Evolutionary conservation across 1,284 basidiomycete species (phyloP).

Genomic region (Rhodotorula sp.): DNA sequence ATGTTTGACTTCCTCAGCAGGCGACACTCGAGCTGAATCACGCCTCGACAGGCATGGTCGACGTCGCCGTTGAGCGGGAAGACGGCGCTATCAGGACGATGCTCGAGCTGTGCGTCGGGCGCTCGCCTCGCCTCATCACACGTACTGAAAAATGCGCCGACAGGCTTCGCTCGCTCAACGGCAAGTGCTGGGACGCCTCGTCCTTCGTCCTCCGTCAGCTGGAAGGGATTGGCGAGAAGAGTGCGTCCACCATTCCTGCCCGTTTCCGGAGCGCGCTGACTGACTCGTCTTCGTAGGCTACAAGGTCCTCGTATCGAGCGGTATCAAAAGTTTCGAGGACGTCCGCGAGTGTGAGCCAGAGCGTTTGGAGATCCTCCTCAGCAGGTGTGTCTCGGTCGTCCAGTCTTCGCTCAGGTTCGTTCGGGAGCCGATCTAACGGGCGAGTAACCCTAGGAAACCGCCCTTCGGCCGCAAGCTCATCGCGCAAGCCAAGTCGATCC

Average conservation of each 20-base stretch:
- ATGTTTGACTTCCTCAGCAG: background rate
- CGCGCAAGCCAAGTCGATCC: slow-evolving; percentile 32
- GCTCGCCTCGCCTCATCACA: background rate
- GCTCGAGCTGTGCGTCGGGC: slow-evolving; percentile 41
- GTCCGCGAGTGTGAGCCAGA: slow-evolving; percentile 19
- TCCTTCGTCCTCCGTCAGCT: slow-evolving; percentile 48
- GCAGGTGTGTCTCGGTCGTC: slow-evolving; percentile 14
- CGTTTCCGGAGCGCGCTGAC: background rate
- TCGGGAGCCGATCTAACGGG: too few species aligned
- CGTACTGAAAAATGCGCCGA: too few species aligned
- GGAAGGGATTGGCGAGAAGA: slow-evolving; percentile 47
- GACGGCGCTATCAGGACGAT: slow-evolving; percentile 32
- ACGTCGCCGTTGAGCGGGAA: slow-evolving; percentile 32
- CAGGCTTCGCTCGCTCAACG: slow-evolving; percentile 46
- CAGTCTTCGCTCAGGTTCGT: too few species aligned
- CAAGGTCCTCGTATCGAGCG: slow-evolving; percentile 21
- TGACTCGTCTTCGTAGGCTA: slow-evolving; percentile 1
- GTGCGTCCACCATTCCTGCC: background rate
- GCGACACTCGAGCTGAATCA: background rate
- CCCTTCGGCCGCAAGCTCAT: slow-evolving; percentile 34
- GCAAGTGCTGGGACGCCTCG: slow-evolving; percentile 47
- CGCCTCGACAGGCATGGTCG: slow-evolving; percentile 31
- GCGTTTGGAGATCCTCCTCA: slow-evolving; percentile 30
- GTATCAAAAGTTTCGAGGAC: slow-evolving; percentile 32
- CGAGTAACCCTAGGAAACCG: too few species aligned